Conservation (phyloP, 441 rosid genomes). For the Pelargonium exstipulatum region DNA sequence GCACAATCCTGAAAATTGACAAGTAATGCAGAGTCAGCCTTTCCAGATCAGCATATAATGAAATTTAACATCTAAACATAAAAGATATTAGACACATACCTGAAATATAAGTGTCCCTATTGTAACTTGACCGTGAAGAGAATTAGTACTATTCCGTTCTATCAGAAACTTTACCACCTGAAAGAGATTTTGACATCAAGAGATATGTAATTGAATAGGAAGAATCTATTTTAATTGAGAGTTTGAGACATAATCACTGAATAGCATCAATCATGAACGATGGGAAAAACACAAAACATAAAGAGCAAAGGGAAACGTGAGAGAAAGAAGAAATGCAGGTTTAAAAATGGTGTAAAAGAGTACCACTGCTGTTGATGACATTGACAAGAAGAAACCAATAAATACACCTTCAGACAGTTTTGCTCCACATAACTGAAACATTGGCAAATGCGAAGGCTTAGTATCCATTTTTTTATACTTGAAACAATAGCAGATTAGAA, state of each 20-base stretch:
- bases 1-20: conserved; percentile 70
- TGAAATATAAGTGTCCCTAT: conserved; percentile 95
- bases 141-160: conserved; percentile 60
- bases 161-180: conserved; percentile 94
- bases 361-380: conserved; percentile 99
- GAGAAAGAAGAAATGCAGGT: conserved; percentile 8
- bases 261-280: neutral
- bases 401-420: conserved; percentile 90
- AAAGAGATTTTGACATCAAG: neutral
- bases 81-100: conserved; percentile 36
- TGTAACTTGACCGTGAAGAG: conserved; percentile 94
- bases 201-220: no score
- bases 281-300: conserved; percentile 22
- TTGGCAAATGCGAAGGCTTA: conserved; percentile 23
- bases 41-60: conserved; percentile 18
- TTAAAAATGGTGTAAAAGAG: conserved; percentile 19
- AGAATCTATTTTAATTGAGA: no score
- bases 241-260: no score
- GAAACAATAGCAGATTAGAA: conserved; percentile 9
- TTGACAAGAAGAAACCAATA: conserved; percentile 87
- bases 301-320: conserved; percentile 10
- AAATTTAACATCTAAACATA: conserved; percentile 11
- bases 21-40: conserved; percentile 18
- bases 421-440: conserved; percentile 87
- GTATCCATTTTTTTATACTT: conserved; percentile 11